Base-by-base conservation (phyloP, 2,329 filamentous ascomycete species). In the Cadophora luteo-olivacea region DNA sequence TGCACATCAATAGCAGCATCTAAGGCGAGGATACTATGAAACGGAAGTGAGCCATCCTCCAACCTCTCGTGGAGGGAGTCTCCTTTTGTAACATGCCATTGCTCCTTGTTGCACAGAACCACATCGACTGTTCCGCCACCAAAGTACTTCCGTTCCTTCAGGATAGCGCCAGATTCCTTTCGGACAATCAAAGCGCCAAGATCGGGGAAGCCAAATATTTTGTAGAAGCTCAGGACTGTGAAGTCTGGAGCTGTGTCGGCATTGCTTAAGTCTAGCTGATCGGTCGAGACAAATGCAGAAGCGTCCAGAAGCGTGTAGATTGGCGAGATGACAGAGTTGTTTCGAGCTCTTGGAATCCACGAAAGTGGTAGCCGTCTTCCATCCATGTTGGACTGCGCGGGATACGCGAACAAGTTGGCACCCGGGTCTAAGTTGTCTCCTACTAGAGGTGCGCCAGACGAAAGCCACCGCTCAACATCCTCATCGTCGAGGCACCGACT, bases 141-240 rank as follows among this genome's bases (percentile, higher is more conserved):
- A 80, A 99, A 99, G 75, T 97, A 99, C 70, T 83, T 89, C 69
- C 93, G 87, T 52, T 84, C 82, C 38, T 86, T 82, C 58, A 97
- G 89, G 3, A 91, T 77, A 49, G 84, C 78, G 7, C 87, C 88
- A 14, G 92, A 87, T 38, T 87, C 84, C 73, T 92, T 94, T 52
- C 91, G 89, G 14, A 98, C 89, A 36, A 98, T 89, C 68, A 99
- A 81, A 1, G 90, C 94, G 1, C 95, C 95, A 1, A 98, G 83
- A 77, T 98, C 93, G 0, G 95, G 95, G 72, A 97, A 97, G 0
- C 96, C 95, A 78, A 98, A 98, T n/a, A 97, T 94, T 79, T 98
- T 99, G 82, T 97, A 97, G 72, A 98, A 89, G 79, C 94, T 97
- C 52, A 98, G 76, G 0, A 93, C 91, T 0, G 88, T 91, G 73